Evolutionary conservation across 2,329 filamentous ascomycete species (phyloP).

Genomic region (Trichoderma sp.): DNA sequence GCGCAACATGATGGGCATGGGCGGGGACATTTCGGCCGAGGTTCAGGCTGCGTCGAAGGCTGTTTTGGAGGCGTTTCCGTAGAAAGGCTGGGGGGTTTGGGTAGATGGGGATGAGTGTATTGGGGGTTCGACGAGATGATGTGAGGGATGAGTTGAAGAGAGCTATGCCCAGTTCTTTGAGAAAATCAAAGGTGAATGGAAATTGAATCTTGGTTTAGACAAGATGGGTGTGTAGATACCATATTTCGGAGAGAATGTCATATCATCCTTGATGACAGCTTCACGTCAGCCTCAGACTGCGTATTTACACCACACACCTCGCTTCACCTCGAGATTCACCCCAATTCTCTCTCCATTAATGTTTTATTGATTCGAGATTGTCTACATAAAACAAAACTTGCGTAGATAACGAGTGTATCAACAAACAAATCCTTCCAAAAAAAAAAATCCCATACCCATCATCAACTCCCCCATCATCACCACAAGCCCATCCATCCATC

Average conservation of each 20-base stretch:
- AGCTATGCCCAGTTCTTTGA: background rate
- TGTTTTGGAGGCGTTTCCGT: conserved; percentile 25
- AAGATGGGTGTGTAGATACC: too few species aligned
- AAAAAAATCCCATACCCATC: too few species aligned
- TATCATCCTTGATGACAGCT: too few species aligned
- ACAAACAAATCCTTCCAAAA: background rate
- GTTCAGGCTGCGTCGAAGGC: conserved; percentile 29
- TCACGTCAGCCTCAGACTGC: too few species aligned
- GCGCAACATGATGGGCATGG: conserved; percentile 34
- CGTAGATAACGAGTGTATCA: background rate
- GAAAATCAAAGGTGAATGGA: too few species aligned
- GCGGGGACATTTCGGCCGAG: conserved; percentile 30
- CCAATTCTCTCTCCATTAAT: background rate
- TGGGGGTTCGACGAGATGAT: too few species aligned
- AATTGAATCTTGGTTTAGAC: too few species aligned
- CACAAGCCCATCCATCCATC: background rate
- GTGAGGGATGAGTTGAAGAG: too few species aligned
- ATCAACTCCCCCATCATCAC: background rate
- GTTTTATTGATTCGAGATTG: background rate
- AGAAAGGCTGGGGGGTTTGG: background rate
- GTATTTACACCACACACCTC: too few species aligned
- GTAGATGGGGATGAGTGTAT: background rate
- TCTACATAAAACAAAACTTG: background rate
- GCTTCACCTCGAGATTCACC: too few species aligned
- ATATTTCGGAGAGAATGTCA: too few species aligned